phyloP scores from a whole-genome alignment of 176 grass and related monocot genomes.

The Phragmites australis region DNA sequence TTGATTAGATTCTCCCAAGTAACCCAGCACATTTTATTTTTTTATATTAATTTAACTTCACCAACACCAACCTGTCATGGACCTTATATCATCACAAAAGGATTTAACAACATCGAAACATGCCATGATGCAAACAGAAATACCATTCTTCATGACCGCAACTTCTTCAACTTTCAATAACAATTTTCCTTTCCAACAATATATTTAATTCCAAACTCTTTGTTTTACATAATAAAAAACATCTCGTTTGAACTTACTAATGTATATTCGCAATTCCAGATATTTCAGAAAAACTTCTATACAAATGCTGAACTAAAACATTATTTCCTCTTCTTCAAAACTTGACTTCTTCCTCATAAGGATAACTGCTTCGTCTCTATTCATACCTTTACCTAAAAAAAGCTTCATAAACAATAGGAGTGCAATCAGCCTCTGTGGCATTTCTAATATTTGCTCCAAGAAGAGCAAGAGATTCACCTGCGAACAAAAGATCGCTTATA shows the following conservation, averaged over 20 bases:
- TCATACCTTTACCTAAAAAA: neutral
- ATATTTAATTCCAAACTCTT: neutral
- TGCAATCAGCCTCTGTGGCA: too few relatives aligned
- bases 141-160: neutral
- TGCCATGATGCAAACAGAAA: neutral
- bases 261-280: neutral
- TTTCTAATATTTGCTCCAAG: too few relatives aligned
- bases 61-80: neutral
- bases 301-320: too few relatives aligned
- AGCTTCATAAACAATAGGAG: neutral
- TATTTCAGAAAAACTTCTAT: too few relatives aligned
- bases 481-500: too few relatives aligned
- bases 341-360: neutral
- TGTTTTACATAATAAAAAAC: neutral
- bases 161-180: neutral
- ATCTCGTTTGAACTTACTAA: neutral
- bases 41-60: neutral
- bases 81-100: neutral
- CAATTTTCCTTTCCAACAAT: neutral
- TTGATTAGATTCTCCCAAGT: neutral
- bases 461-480: too few relatives aligned
- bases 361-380: neutral
- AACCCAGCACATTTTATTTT: neutral
- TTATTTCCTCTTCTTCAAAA: too few relatives aligned
- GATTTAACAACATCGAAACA: neutral